phyloP scores from a whole-genome alignment of 73 alveolate species.

The Effrenium voratum region DNA sequence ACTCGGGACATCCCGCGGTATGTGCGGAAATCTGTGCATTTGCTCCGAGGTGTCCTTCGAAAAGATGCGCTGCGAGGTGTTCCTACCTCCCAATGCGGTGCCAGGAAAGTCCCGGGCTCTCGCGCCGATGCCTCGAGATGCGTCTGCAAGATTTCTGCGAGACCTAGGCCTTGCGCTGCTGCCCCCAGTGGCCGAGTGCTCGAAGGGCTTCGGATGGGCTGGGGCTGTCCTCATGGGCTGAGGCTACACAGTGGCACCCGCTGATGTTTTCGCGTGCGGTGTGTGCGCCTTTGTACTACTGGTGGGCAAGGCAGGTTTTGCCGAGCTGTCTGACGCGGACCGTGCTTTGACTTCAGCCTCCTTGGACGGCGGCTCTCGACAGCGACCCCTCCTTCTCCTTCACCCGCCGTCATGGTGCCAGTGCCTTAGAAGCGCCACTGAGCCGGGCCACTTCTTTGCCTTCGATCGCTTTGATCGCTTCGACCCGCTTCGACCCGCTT shows the following conservation, averaged over 20 bases:
- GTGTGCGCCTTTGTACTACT: constrained; percentile 65
- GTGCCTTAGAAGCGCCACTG: neutral
- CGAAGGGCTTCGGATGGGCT: neutral
- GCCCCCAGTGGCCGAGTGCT: constrained; percentile 22
- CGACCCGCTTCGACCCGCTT: neutral
- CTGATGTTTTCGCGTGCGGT: constrained; percentile 88
- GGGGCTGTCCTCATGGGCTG: neutral
- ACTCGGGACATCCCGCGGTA: neutral
- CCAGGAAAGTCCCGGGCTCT: constrained; percentile 54
- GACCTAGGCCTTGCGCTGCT: constrained; percentile 66
- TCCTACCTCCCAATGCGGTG: constrained; percentile 34
- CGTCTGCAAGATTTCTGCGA: neutral
- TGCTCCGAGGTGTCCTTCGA: constrained; percentile 38
- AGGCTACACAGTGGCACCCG: constrained; percentile 88
- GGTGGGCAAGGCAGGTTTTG: constrained; percentile 51
- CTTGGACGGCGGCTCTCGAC: constrained; percentile 88
- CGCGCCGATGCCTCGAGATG: neutral
- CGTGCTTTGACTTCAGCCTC: constrained; percentile 30
- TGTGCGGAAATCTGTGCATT: neutral
- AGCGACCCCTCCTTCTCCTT: constrained; percentile 88
- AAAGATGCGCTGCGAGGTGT: constrained; percentile 59
- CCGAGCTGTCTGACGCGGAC: neutral
- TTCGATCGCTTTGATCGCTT: neutral
- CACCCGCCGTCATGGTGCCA: constrained; percentile 53
- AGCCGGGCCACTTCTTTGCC: neutral